These are phyloP conservation scores for Sugiyamaella novakii DNA, from an alignment of 1,139 yeast species.

Conservation along the genomic window DNA sequence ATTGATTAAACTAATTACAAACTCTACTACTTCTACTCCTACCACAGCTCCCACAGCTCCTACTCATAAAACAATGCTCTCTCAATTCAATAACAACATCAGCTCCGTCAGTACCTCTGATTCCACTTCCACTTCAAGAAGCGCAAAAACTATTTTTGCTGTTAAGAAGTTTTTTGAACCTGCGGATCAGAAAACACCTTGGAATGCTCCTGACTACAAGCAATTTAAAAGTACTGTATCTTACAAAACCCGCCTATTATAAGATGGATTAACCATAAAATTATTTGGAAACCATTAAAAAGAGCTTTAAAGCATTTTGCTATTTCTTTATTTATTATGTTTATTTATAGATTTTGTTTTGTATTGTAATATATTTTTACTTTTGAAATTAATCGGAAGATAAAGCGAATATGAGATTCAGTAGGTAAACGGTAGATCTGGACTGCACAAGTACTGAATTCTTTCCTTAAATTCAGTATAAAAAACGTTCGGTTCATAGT, in stretches of 20 bases:
- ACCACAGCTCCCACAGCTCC: slow-evolving; percentile 1
- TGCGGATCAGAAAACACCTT: not conserved
- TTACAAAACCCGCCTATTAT: slow-evolving; percentile 10
- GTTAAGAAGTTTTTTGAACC: slow-evolving; percentile 12
- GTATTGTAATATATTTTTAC: not conserved
- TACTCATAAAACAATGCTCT: slow-evolving; percentile 5
- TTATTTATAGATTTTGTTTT: not conserved
- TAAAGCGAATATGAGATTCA: too few species aligned
- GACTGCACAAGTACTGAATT: too few species aligned
- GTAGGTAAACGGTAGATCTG: too few species aligned
- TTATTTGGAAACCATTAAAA: too few species aligned
- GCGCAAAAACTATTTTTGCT: slow-evolving; percentile 1
- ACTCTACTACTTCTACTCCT: slow-evolving; percentile 2
- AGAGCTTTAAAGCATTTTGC: not conserved
- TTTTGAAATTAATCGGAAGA: not conserved
- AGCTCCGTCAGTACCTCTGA: slow-evolving; percentile 8
- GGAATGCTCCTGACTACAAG: slow-evolving; percentile 16
- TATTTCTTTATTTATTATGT: not conserved
- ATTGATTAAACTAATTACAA: too few species aligned
- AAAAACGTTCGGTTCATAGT: too few species aligned
- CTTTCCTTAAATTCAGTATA: too few species aligned
- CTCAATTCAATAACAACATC: slow-evolving; percentile 16
- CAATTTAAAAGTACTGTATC: slow-evolving; percentile 7
- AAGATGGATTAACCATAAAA: not conserved
- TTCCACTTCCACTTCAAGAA: slow-evolving; percentile 16